Evolutionary conservation across 2,329 filamentous ascomycete genomes (phyloP).

Genomic region (Epichloe scottii): DNA sequence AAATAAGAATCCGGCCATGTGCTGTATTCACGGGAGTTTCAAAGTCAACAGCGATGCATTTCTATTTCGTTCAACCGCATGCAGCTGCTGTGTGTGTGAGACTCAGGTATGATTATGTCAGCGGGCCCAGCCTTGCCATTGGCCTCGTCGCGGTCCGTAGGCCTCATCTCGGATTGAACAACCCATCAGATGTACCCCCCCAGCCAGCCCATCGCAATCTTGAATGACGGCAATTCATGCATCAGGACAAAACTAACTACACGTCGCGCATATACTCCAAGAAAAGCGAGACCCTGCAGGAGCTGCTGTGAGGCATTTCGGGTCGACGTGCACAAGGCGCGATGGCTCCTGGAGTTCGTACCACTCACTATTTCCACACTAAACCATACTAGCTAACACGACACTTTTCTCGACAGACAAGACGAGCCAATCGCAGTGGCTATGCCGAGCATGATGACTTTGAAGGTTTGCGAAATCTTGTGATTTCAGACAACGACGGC

Average conservation of each 20-base stretch:
- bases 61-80: neutral
- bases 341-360: conserved; percentile 29
- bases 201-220: neutral
- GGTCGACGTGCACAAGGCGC: conserved; percentile 4
- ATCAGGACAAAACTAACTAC: neutral
- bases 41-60: neutral
- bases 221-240: neutral
- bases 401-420: conserved; percentile 27
- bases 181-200: neutral
- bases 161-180: neutral
- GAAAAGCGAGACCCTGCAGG: neutral
- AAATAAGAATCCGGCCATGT: neutral
- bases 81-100: neutral
- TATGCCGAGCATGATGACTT: conserved; percentile 51
- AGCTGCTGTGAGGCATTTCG: neutral
- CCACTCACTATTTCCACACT: neutral
- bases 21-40: neutral
- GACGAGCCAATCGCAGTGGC: conserved; percentile 42
- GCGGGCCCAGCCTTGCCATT: conserved; percentile 1
- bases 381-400: conserved; percentile 8
- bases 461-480: conserved; percentile 29
- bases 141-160: conserved; percentile 1
- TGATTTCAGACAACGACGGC: neutral
- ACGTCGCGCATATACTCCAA: neutral
- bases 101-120: conserved; percentile 4